These are phyloP conservation scores for Dictyostelium discoideum DNA, from an alignment of 78 protist species.

Conservation along the genomic window DNA sequence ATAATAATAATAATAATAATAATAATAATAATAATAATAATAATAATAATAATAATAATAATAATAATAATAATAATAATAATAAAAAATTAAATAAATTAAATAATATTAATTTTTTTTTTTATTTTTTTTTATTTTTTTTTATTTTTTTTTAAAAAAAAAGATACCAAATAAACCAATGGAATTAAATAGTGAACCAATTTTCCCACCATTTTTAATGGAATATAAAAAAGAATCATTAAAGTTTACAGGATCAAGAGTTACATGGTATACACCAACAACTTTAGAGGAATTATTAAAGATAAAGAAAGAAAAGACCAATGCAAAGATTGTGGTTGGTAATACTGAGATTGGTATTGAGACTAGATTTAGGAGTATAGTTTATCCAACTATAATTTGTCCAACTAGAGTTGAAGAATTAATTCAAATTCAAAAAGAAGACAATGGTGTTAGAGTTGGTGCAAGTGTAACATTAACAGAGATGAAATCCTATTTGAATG, in stretches of 20 bases:
- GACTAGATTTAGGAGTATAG: constrained; percentile 70
- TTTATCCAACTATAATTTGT: constrained; percentile 52
- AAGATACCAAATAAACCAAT: constrained; percentile 67
- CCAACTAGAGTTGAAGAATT: constrained; percentile 79
- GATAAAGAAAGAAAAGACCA: background rate
- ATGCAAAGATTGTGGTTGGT: constrained; percentile 90
- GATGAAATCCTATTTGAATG: constrained; percentile 9
- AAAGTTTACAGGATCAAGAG: constrained; percentile 35
- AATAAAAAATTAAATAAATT: too few species aligned
- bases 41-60: too few species aligned
- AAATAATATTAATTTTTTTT: background rate
- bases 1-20: too few species aligned
- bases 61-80: too few species aligned
- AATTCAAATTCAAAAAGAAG: background rate
- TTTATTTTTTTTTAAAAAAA: background rate
- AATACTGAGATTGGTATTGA: constrained; percentile 91
- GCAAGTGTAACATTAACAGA: constrained; percentile 74
- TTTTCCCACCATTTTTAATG: constrained; percentile 86
- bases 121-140: background rate
- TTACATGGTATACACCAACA: constrained; percentile 86
- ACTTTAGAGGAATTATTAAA: constrained; percentile 68
- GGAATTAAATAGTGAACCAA: constrained; percentile 77
- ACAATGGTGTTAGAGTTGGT: constrained; percentile 67
- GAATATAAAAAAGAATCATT: background rate
- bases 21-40: too few species aligned